Evolutionary conservation across 2,329 filamentous ascomycete species (phyloP), one percentile per base, ranked within the genome.

Genomic region (Hymenotorrendiella dingleyae): DNA sequence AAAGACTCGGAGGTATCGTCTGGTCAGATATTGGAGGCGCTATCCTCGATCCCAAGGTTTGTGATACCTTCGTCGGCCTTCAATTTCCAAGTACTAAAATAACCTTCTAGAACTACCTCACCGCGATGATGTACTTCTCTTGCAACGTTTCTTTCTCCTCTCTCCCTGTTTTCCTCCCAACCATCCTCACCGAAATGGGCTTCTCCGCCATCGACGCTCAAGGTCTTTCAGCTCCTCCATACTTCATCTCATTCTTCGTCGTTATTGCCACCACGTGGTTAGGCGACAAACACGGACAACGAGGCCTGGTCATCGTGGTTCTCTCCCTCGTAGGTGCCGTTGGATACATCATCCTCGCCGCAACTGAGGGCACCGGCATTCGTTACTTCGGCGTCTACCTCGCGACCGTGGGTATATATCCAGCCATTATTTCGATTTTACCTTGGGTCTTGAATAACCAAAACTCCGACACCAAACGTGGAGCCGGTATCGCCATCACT

Each of bases 361-460:
- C 75, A 0, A 72, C 73, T 21, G 66, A 66, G n/a, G 53, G 58
- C 22, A 63, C 65, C 2, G 66, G 56, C 0, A 62, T 67, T 21
- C 67, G 71, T 12, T 76, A 75, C 45, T 59, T 67, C 0, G 69
- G 66, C 3, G 67, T 71, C 1, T 75, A 69, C 45, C 53, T 76
- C 55, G 76, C 78, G 4, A 73, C 78, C 0, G 70, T 68, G 2
- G 79, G 80, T 9, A 74, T 87, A 19, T 82, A 87, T 34, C 78
- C 82, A 0, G 76, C 74, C 54, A 79, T 87, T 26, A 77, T 78
- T 3, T 84, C 86, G 49, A 81, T 84, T 7, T 73, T 88, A 27
- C 82, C 83, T 0, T 84, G 83, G 61, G 81, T 84, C 1, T 62
- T 82, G 2, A 80, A 85, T 58, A 86, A 86, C 58, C 80, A 85